These are phyloP conservation scores for Cardiosporidium cionae DNA, from an alignment of 169 alveolate species.

Conservation along the genomic window DNA sequence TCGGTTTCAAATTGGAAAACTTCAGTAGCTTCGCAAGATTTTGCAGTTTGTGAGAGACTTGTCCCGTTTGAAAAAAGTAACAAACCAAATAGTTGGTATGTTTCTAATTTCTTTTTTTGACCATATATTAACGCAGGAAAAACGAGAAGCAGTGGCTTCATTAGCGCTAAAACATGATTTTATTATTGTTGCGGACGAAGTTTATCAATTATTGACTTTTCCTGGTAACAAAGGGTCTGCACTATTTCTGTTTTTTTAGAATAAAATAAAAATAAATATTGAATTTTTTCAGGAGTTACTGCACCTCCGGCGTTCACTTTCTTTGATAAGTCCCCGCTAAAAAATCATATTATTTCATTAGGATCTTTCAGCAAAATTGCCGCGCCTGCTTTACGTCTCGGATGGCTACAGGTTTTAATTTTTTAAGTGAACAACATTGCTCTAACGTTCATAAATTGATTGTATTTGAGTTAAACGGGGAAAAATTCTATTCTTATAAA, in stretches of 20 bases:
- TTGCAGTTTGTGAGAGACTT: too few species aligned
- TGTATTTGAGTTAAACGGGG: too few species aligned
- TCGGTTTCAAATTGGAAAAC: too few species aligned
- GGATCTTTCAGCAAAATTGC: slow-evolving; percentile 20
- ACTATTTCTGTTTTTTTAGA: not conserved
- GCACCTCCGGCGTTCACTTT: slow-evolving; percentile 9
- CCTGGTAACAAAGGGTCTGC: not conserved
- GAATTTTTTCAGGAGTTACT: not conserved
- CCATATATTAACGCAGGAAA: too few species aligned
- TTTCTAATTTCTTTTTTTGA: too few species aligned
- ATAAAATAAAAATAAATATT: not conserved
- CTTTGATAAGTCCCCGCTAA: not conserved
- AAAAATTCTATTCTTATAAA: too few species aligned
- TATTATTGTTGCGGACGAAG: slow-evolving; percentile 11
- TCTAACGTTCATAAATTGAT: too few species aligned
- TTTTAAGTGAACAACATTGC: too few species aligned
- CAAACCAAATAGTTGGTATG: too few species aligned
- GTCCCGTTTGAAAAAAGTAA: too few species aligned
- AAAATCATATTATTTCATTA: not conserved
- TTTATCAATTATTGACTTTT: slow-evolving; percentile 12
- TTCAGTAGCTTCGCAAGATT: too few species aligned
- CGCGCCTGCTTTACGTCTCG: slow-evolving; percentile 22
- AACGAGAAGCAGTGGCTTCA: slow-evolving; percentile 1
- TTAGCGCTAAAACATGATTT: slow-evolving; percentile 9
- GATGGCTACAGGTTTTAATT: slow-evolving; percentile 27